Conservation (phyloP, 352 stramenopile species). For the Globisporangium mamillatum region DNA sequence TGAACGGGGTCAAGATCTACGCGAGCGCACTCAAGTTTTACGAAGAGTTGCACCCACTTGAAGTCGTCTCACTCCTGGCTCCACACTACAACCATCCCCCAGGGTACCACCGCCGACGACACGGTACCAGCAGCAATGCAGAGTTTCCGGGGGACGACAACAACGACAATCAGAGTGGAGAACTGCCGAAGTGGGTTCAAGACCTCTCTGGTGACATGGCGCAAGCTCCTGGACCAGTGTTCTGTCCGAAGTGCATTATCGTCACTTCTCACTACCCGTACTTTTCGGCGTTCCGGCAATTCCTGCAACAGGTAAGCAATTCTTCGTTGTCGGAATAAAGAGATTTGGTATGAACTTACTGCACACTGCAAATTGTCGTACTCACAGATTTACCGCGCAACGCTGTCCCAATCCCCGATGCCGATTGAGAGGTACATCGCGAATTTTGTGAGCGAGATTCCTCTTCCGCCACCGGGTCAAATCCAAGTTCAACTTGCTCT, state of each 20-base stretch:
- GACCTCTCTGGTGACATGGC: constrained; percentile 50
- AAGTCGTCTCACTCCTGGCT: constrained; percentile 70
- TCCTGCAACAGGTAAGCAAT: constrained; percentile 90
- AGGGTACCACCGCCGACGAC: constrained; percentile 20
- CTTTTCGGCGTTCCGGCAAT: constrained; percentile 92
- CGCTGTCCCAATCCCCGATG: constrained; percentile 86
- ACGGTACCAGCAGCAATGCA: neutral
- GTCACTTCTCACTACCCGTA: constrained; percentile 96
- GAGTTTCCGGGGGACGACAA: constrained; percentile 21
- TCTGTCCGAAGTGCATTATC: constrained; percentile 92
- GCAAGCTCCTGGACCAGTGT: constrained; percentile 62
- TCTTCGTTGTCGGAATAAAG: neutral
- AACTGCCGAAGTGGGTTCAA: constrained; percentile 72
- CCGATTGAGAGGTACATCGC: constrained; percentile 96
- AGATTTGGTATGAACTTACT: neutral
- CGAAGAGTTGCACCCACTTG: constrained; percentile 74
- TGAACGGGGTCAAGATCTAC: constrained; percentile 80
- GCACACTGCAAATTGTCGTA: neutral
- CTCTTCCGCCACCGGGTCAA: constrained; percentile 89
- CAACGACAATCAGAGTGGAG: constrained; percentile 45
- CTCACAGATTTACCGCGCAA: constrained; percentile 72
- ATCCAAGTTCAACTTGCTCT: constrained; percentile 90
- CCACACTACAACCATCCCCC: constrained; percentile 45
- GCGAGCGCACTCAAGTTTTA: constrained; percentile 78
- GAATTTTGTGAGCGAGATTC: constrained; percentile 96